These are phyloP conservation scores for Rutstroemia sp. DNA, from an alignment of 2,329 filamentous ascomycete genomes.

Conservation along the genomic window DNA sequence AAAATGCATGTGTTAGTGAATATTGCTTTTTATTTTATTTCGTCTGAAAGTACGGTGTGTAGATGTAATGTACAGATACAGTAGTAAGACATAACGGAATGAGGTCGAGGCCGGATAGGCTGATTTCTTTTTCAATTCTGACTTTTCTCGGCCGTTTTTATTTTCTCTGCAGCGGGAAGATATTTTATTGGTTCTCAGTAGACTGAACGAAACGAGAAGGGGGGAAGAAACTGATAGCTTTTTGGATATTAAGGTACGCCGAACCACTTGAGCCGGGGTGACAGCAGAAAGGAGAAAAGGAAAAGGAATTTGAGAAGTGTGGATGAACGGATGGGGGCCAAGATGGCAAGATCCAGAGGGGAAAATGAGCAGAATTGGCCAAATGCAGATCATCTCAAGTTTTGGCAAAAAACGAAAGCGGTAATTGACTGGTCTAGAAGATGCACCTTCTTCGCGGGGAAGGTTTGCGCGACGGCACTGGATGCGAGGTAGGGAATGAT, in stretches of 20 bases:
- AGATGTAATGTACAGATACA: neutral
- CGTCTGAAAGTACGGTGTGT: neutral
- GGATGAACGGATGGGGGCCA: conserved; percentile 3
- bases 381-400: conserved; percentile 4
- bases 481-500: conserved; percentile 19
- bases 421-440: conserved; percentile 21
- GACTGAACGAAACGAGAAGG: too few species aligned
- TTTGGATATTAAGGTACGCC: neutral
- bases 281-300: neutral
- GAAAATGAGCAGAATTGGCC: neutral
- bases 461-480: conserved; percentile 25
- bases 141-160: too few species aligned
- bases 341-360: neutral
- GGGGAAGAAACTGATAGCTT: neutral
- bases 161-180: neutral
- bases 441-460: conserved; percentile 11
- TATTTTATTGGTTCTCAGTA: too few species aligned
- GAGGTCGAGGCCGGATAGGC: neutral
- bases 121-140: neutral
- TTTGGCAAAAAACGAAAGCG: conserved; percentile 1
- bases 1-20: too few species aligned
- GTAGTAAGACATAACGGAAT: neutral
- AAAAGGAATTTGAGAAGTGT: neutral
- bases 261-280: neutral
- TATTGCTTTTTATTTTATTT: too few species aligned